Base-by-base conservation (phyloP, 768 basidiomycete species). In the Polyporus arcularius region DNA sequence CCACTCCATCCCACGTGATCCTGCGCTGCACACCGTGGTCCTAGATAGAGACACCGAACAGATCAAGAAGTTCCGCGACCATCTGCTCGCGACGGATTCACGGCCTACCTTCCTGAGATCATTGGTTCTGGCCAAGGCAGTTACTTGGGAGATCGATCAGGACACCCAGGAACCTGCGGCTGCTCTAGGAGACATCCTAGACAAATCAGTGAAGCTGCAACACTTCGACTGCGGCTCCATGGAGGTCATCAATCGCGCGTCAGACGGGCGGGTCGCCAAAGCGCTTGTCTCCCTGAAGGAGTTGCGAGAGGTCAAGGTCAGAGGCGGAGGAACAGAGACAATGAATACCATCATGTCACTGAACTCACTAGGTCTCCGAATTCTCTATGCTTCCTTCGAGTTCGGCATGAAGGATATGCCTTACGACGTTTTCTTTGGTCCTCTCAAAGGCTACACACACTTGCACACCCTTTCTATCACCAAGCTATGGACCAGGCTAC, bases 191-290 rank as follows among this genome's bases (percentile, higher is more conserved):
- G 61, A 57, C 46, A 53, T 62, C 16, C 30, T 62, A 8, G 52
- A 53, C 26, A 38, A 10, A 1, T 35, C 50, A 16, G 30, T 9
- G 1, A 45, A 42, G 14, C 49, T 62, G 15, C 16, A 57, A 28
- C 38, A 9, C 0, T 62, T 62, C 61, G 53, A 50, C 42, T 62
- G 61, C 31, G 61, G 55, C 1, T 43, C 50, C 15, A 62, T 62
- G 39, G 48, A 42, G 45, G 28, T 8, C 5, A 26, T 61, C 10
- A 18, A 10, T 30, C n/a, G 28, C 7, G 43, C 51, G 11, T 52
- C 48, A 1, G 42, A 55, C 15, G n/a, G 3, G 18, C 31, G 60
- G 18, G 32, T 61, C 14, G 16, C 42, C 10, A 26, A 41, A 6
- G 32, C 18, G 2, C 49, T 61, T 31, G 42, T 18, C 4, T 15